Evolutionary conservation across 164 flowering plant species (phyloP).

Genomic region (Brasenia schreberi): DNA sequence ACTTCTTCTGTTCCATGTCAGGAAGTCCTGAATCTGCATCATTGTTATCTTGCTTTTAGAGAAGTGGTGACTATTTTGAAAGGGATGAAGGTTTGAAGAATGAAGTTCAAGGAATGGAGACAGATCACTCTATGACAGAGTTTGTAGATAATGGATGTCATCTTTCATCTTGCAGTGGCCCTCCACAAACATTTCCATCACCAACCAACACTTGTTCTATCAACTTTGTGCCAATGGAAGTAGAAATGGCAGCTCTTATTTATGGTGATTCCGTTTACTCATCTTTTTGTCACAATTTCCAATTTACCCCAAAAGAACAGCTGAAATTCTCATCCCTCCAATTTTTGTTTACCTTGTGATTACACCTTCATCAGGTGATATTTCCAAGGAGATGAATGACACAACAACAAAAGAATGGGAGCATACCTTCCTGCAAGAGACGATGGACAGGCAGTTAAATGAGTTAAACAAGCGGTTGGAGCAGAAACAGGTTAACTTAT

Average conservation of each 20-base stretch:
- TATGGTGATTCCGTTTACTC: not conserved
- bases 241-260: not conserved
- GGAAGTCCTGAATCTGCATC: too few relatives aligned
- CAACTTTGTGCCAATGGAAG: slow-evolving; percentile 1
- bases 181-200: not conserved
- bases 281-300: not conserved
- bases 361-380: slow-evolving; percentile 34
- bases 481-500: slow-evolving; percentile 65
- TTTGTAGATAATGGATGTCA: slow-evolving; percentile 29
- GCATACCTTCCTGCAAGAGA: slow-evolving; percentile 68
- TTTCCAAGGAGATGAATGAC: slow-evolving; percentile 62
- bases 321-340: too few relatives aligned
- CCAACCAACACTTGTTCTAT: not conserved
- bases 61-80: too few relatives aligned
- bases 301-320: too few relatives aligned
- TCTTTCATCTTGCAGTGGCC: slow-evolving; percentile 2
- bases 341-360: too few relatives aligned
- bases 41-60: slow-evolving; percentile 24
- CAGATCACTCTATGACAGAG: slow-evolving; percentile 68
- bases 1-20: too few relatives aligned
- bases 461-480: slow-evolving; percentile 79
- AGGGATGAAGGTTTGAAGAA: too few relatives aligned
- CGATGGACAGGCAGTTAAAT: slow-evolving; percentile 85
- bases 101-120: slow-evolving; percentile 56
- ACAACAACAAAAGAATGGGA: slow-evolving; percentile 95